phyloP scores from a whole-genome alignment of 2,329 filamentous ascomycete species.

The Sordariomycetes sp. region DNA sequence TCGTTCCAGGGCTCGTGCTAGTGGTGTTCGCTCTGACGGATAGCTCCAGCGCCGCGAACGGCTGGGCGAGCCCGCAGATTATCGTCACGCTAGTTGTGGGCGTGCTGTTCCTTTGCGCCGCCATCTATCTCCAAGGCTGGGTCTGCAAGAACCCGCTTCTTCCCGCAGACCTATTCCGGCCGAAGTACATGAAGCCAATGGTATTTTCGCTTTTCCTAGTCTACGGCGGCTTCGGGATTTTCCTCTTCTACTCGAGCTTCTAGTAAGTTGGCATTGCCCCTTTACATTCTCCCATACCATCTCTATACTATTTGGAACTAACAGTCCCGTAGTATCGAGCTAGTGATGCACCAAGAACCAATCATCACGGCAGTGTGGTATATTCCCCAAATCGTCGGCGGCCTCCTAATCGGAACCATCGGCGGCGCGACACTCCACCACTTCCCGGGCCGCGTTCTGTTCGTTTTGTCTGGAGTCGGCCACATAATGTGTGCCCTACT shows the following conservation, averaged over 20 bases:
- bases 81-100: constrained; percentile 49
- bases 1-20: constrained; percentile 47
- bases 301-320: constrained; percentile 5
- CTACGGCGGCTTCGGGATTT: constrained; percentile 48
- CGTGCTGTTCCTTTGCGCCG: constrained; percentile 34
- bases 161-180: constrained; percentile 50
- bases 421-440: constrained; percentile 46
- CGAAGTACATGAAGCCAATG: constrained; percentile 50
- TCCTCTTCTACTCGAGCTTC: constrained; percentile 52
- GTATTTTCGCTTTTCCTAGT: constrained; percentile 38
- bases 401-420: constrained; percentile 41
- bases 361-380: constrained; percentile 49
- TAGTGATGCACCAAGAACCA: constrained; percentile 38
- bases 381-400: constrained; percentile 46
- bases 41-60: constrained; percentile 46
- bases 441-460: constrained; percentile 39
- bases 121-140: constrained; percentile 54
- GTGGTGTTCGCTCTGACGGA: constrained; percentile 60
- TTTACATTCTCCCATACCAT: background rate
- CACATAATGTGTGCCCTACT: constrained; percentile 40
- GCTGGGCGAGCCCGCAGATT: constrained; percentile 58
- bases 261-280: constrained; percentile 32
- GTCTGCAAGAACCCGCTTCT: constrained; percentile 50
- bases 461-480: constrained; percentile 39
- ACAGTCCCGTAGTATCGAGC: constrained; percentile 31